A percentile compares a stretch with the other conserved stretches of the same genome.
Conservation (phyloP, 2,329 filamentous ascomycete genomes). For the Microsporum canis region DNA sequence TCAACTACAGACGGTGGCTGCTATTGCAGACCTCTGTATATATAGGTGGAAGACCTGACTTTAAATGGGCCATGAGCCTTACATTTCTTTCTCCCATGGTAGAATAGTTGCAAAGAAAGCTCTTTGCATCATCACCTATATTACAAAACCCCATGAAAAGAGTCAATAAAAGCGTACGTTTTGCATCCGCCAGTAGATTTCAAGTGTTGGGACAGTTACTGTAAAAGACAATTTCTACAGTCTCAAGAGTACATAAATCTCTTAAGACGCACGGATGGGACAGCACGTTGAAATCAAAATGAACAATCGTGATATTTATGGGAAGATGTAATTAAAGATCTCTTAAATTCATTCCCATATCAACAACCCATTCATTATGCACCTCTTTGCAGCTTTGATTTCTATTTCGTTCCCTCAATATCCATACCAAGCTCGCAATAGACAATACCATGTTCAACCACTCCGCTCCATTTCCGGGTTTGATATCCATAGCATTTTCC, state of each 20-base stretch:
- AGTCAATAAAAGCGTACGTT: not conserved
- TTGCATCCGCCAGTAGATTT: not conserved
- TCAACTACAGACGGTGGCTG: not conserved
- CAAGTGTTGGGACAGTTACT: not conserved
- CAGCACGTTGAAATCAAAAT: not conserved
- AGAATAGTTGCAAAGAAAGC: not conserved
- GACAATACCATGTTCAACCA: slow-evolving; percentile 1
- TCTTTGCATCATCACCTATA: not conserved
- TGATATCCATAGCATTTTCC: not conserved
- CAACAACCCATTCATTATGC: not conserved
- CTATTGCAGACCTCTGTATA: not conserved
- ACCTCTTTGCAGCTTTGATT: not conserved
- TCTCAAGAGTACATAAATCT: not conserved
- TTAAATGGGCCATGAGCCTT: not conserved
- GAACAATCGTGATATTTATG: not conserved
- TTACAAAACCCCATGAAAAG: not conserved
- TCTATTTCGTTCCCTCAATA: not conserved
- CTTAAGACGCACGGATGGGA: not conserved
- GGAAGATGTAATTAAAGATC: not conserved
- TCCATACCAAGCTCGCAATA: not conserved
- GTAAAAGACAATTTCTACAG: not conserved
- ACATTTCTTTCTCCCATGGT: not conserved
- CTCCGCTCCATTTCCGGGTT: not conserved
- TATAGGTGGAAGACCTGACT: not conserved
- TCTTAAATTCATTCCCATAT: not conserved